phyloP scores from a whole-genome alignment of 768 basidiomycete species.

The Erythrobasidium yunnanense region DNA sequence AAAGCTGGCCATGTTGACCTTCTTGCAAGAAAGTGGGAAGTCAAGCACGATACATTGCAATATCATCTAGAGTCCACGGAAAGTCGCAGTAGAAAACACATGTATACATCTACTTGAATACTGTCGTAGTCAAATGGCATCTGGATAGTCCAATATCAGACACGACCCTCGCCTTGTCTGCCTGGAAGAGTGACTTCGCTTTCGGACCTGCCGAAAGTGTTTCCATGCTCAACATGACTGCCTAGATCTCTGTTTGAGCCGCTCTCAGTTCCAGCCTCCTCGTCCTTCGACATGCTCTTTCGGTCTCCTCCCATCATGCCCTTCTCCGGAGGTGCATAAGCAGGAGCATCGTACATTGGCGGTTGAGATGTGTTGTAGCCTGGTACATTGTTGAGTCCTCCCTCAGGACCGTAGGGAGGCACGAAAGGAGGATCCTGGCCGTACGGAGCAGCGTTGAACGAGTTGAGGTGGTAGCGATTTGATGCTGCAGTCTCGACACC shows the following conservation, averaged over 20 bases:
- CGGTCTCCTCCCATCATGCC: background rate
- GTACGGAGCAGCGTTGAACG: background rate
- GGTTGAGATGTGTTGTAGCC: background rate
- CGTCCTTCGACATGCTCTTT: background rate
- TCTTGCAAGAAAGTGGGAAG: too few relatives aligned
- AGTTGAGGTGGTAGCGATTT: background rate
- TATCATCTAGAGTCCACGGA: too few relatives aligned
- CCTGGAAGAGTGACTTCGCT: background rate
- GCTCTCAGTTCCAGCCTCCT: background rate
- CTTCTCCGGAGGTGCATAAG: background rate
- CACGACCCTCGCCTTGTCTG: background rate
- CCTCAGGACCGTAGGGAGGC: background rate
- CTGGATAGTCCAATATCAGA: too few relatives aligned
- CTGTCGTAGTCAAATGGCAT: too few relatives aligned
- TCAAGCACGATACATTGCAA: too few relatives aligned
- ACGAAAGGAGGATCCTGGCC: background rate
- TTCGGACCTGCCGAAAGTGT: background rate
- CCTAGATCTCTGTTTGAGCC: conserved; percentile 14
- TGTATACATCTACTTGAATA: too few relatives aligned
- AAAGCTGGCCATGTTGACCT: conserved; percentile 29
- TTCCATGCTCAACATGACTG: background rate
- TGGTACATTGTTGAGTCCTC: background rate
- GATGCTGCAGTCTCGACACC: background rate
- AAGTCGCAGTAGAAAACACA: too few relatives aligned
- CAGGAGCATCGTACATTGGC: background rate